These are phyloP conservation scores for Turritis glabra DNA, from an alignment of 345 rosid species.

Conservation along the genomic window DNA sequence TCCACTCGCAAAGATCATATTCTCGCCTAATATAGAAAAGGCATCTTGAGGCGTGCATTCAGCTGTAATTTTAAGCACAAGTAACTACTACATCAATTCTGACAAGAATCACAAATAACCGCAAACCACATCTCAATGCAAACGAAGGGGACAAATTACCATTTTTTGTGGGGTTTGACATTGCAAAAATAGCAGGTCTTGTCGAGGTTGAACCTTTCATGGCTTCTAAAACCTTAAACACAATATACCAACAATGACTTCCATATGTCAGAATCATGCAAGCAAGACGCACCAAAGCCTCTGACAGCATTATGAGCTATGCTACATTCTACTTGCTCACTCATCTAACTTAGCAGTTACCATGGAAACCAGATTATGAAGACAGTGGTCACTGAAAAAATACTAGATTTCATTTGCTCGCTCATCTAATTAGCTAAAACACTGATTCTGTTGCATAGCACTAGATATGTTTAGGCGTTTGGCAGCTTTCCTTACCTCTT, in stretches of 20 bases:
- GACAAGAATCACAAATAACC: slow-evolving; percentile 1
- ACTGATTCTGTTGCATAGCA: slow-evolving; percentile 11
- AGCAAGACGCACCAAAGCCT: slow-evolving; percentile 19
- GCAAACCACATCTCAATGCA: slow-evolving; percentile 6
- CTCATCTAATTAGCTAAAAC: neutral
- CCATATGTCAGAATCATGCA: slow-evolving; percentile 13
- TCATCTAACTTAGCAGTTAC: neutral
- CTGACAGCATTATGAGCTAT: neutral
- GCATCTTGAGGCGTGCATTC: slow-evolving; percentile 98
- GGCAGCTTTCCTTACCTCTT: slow-evolving; percentile 60
- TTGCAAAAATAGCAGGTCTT: slow-evolving; percentile 96
- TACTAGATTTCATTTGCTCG: neutral
- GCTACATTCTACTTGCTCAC: neutral
- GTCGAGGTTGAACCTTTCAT: slow-evolving; percentile 92
- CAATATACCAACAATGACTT: slow-evolving; percentile 24
- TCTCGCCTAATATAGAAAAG: slow-evolving; percentile 87
- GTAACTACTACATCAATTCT: slow-evolving; percentile 1
- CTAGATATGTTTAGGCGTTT: slow-evolving; percentile 4
- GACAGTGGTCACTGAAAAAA: neutral
- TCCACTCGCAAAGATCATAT: slow-evolving; percentile 92
- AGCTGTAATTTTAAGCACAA: slow-evolving; percentile 49
- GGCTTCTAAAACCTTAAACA: slow-evolving; percentile 84
- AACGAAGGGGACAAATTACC: slow-evolving; percentile 44
- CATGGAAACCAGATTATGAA: neutral
- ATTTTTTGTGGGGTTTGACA: slow-evolving; percentile 97